These are phyloP conservation scores for Blastocystis sp. DNA, from an alignment of 352 stramenopile genomes.

Conservation along the genomic window DNA sequence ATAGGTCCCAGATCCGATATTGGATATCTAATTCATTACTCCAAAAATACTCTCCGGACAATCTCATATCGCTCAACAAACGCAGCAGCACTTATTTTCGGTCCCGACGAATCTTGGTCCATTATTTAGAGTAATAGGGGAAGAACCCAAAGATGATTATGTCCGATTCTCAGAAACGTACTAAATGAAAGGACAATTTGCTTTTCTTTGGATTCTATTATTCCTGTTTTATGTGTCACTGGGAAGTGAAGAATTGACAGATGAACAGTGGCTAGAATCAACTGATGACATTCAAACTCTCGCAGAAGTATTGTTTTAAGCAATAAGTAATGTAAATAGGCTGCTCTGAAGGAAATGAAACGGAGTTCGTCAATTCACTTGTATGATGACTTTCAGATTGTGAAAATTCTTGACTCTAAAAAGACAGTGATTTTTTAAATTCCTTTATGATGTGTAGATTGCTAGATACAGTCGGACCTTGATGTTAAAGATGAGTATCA, in stretches of 20 bases:
- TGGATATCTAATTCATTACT: background rate
- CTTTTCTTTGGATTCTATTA: background rate
- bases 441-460: background rate
- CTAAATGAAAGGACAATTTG: background rate
- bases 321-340: background rate
- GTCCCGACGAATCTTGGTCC: background rate
- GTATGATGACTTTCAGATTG: background rate
- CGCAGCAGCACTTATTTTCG: background rate
- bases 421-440: background rate
- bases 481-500: background rate
- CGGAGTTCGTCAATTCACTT: constrained; percentile 27
- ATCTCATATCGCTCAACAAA: constrained; percentile 2
- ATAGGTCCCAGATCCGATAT: constrained; percentile 26
- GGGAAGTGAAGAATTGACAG: background rate
- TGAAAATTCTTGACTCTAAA: background rate
- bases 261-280: background rate
- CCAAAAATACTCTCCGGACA: background rate
- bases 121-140: background rate
- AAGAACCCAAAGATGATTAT: background rate
- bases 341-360: constrained; percentile 31
- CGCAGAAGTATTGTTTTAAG: background rate
- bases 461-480: constrained; percentile 21
- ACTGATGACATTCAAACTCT: background rate
- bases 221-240: background rate
- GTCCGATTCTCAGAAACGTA: background rate